Percentiles rank a stretch among this genome's conserved stretches.
Evolutionary conservation across 2,329 filamentous ascomycete genomes (phyloP).

Genomic region (Dactylellina sp.): DNA sequence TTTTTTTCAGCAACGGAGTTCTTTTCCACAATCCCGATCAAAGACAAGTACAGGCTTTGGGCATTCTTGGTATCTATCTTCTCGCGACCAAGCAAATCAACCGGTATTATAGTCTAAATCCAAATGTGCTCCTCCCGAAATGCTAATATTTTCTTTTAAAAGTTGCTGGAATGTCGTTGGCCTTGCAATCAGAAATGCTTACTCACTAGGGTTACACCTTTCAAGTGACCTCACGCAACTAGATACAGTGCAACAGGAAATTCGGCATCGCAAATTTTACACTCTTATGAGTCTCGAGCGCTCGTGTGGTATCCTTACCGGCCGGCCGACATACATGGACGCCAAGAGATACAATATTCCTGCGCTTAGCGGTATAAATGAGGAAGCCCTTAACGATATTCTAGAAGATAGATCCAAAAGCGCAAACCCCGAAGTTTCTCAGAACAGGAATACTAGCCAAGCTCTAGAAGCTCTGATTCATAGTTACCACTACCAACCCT

Average conservation of each 20-base stretch:
- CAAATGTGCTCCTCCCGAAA: neutral
- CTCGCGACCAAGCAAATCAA: constrained; percentile 59
- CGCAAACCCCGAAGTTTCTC: neutral
- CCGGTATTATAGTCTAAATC: constrained; percentile 45
- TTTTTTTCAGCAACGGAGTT: constrained; percentile 55
- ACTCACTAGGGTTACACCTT: constrained; percentile 59
- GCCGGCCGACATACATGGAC: constrained; percentile 59
- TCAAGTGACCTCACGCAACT: constrained; percentile 57
- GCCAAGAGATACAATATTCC: constrained; percentile 44
- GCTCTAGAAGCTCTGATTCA: constrained; percentile 17
- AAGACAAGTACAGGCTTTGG: constrained; percentile 58
- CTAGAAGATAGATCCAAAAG: constrained; percentile 16
- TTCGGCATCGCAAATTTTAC: constrained; percentile 49
- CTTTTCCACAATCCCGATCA: constrained; percentile 58
- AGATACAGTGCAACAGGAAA: constrained; percentile 57
- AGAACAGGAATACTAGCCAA: constrained; percentile 2
- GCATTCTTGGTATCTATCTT: constrained; percentile 58
- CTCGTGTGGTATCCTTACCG: constrained; percentile 59
- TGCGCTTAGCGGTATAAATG: constrained; percentile 38
- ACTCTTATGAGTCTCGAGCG: constrained; percentile 57
- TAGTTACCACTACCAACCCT: constrained; percentile 11
- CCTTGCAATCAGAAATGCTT: constrained; percentile 57
- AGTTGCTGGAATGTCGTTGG: constrained; percentile 60
- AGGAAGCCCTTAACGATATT: constrained; percentile 37
- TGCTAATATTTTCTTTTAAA: constrained; percentile 12